Base-by-base conservation (phyloP, 2,329 filamentous ascomycete species). In the Diaporthe sp. region DNA sequence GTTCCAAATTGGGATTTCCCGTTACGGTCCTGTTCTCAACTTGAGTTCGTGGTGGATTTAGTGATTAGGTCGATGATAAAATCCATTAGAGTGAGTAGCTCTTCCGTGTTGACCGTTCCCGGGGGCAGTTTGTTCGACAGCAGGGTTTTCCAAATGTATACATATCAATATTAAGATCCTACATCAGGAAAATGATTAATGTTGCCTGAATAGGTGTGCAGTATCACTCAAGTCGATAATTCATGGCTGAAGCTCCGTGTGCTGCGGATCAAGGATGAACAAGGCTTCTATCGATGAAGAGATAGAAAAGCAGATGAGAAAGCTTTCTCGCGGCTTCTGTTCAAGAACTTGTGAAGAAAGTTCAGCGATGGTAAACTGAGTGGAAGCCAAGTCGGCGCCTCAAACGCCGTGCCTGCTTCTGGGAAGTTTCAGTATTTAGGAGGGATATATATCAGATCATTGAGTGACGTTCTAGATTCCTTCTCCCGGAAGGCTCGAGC, bases 401-500 rank as follows among this genome's bases (percentile, higher is more conserved):
- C 8, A 34, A 25, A 25, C 22, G 46, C 62, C 62, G 62, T 53
- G 34, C 46, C 62, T 68, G 22, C n/a, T 53, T 68, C 46, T 28
- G 46, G 62, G 46, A 25, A 53, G 53, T 68, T 7, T 7, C 62
- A 68, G 34, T 22, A 39, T 53, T 17, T 12, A 37, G 19, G 12
- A 15, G 28, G 15, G 22, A 12, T 28, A 68, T 53, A 37, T 19
- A 39, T 17, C 4, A 53, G 46, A 39, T 67, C 42, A n/a, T 25
- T 68, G 31, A 25, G 31, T 68, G 46, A 25, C 44, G 22, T 34
- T 39, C 31, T 25, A 39, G 17, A 53, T 37, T 13, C 34, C 62
- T 68, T 15, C 31, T 37, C 31, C 46, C 62, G 46, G 49, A 39
- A 53, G 22, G 34, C 62, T 68, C 22, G 46, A 68, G 62, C 62